Percentiles rank a stretch among this genome's conserved stretches.
These are phyloP conservation scores for Bertia moriformis DNA, from an alignment of 2,329 filamentous ascomycete species.

Conservation along the genomic window DNA sequence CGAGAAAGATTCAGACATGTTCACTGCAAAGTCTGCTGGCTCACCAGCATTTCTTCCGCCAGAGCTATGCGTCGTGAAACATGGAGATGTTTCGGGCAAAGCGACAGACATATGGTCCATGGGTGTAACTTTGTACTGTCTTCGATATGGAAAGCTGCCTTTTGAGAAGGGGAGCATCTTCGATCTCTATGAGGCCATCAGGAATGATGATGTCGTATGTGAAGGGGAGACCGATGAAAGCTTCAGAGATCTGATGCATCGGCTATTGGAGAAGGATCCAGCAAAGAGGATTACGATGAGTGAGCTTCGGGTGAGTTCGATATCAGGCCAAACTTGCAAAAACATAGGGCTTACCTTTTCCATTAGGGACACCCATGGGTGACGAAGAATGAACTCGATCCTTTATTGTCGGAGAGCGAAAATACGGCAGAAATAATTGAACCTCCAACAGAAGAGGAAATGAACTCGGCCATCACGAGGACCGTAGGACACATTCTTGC, in stretches of 20 bases:
- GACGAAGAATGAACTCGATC: constrained; percentile 64
- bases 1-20: constrained; percentile 73
- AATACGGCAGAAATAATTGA: constrained; percentile 73
- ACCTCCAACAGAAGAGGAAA: constrained; percentile 75
- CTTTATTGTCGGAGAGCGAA: constrained; percentile 65
- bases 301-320: constrained; percentile 56
- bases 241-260: constrained; percentile 61
- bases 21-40: constrained; percentile 80
- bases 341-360: constrained; percentile 7
- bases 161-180: constrained; percentile 69
- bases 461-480: constrained; percentile 77
- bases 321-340: constrained; percentile 2
- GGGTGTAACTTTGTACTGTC: constrained; percentile 86
- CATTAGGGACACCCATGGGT: constrained; percentile 81
- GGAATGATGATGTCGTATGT: constrained; percentile 48
- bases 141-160: constrained; percentile 76
- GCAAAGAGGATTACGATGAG: constrained; percentile 69
- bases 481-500: constrained; percentile 78
- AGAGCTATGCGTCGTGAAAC: constrained; percentile 74
- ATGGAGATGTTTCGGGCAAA: constrained; percentile 74
- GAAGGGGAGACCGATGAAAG: constrained; percentile 48
- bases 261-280: constrained; percentile 73
- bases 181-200: constrained; percentile 82
- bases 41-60: constrained; percentile 90
- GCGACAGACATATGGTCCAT: constrained; percentile 97